Evolutionary conservation across 2,329 filamentous ascomycete genomes (phyloP), one percentile per base, ranked within the genome.

Genomic region (Cladophialophora bantiana): DNA sequence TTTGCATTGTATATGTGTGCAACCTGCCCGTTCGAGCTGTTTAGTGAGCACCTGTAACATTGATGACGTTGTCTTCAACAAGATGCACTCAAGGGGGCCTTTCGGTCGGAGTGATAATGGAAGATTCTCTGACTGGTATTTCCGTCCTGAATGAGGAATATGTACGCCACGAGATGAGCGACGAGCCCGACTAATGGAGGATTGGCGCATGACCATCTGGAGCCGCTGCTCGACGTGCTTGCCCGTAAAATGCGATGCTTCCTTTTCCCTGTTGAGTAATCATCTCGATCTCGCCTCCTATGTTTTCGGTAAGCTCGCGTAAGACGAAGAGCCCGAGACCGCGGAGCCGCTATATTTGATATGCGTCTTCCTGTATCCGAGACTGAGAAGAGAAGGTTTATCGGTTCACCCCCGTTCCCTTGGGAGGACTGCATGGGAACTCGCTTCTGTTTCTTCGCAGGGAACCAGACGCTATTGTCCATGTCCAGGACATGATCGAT

Each of bases 261-360:
- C 85, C 85, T 54, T 82, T 79, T 1, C 83, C 84, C 45, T 83
- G 79, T 66, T 83, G 80, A 2, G 83, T 85, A 18, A 81, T 80
- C 0, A 94, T 89, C 1, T 91, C 91, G 52, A 94, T 93, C 68
- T 91, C 88, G 2, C 92, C 91, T 15, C 90, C 90, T 75, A 93
- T 91, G 12, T 93, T 81, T 74, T 94, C 91, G 0, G 90, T 91
- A 13, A 94, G 83, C 62, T 91, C 86, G 20, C 90, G 85, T 40
- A 88, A 91, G 70, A 94, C 93, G 76, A 93, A 94, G 0, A 94
- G 81, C 0, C 92, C 91, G 1, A 94, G 83, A 0, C 92, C n/a
- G n/a, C 91, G 0, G 89, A 91, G 0, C 92, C 91, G 18, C 91
- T 91, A 70, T 94, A 93, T 73, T 92, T 87, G 13, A 92, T 88